Evolutionary conservation across 2,329 filamentous ascomycete species (phyloP), one percentile per base, ranked within the genome.

Genomic region (Penicillium rolfsii): DNA sequence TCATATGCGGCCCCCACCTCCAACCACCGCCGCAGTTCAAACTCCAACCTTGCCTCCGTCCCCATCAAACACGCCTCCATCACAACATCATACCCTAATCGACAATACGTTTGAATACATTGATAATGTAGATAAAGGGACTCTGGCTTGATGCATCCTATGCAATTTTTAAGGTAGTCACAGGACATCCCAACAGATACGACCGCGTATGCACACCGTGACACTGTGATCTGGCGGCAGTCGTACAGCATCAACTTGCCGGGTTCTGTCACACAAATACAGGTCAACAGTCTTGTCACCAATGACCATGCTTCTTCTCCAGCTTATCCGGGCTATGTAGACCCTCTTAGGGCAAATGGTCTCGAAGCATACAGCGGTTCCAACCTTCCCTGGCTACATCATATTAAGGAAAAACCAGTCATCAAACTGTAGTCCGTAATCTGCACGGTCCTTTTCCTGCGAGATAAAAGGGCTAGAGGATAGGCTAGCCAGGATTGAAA

Each of bases 101-200:
- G 75, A 80, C n/a, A 69, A 78, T 0, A 66, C 89, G 4, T 87
- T 89, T 69, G 60, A 77, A 5, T 87, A 84, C 68, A 73, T 87
- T 43, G 82, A 84, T 58, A 67, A 67, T 0, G 70, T 77, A 1
- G 71, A 82, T 56, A 81, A 80, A 59, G 84, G 81, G 5, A 85
- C 84, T 0, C 71, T 82, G 5, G 63, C 85, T 2, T 87, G 86
- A 84, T 83, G 84, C 68, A 75, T 85, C 60, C 85, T 87, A 49
- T 88, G 88, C 68, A 84, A 88, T 69, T 81, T 84, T 0, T 79
- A 81, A n/a, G 87, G 86, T 50, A 87, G 87, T 8, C 85, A 84
- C 26, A 78, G 64, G 85, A 89, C 59, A 76, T 84, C 1, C 74
- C 85, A 0, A 70, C 72, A 59, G 78, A 86, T 62, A 82, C 81